Conservation (phyloP, 768 basidiomycete genomes). For the Trametes cubensis region DNA sequence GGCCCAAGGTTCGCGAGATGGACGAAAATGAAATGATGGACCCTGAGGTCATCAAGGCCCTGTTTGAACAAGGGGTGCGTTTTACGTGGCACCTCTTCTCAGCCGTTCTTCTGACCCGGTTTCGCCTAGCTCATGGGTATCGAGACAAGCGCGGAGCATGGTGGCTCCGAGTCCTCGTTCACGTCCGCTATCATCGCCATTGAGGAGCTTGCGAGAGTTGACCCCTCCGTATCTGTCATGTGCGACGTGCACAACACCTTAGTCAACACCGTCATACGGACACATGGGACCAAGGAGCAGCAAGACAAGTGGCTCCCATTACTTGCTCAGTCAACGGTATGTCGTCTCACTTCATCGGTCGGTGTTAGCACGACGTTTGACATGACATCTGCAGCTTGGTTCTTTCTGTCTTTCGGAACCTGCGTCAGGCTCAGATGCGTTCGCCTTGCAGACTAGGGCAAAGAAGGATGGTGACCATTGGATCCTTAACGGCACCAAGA, state of each 20-base stretch:
- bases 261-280: conserved; percentile 91
- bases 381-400: conserved; percentile 63
- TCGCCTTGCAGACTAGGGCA: conserved; percentile 92
- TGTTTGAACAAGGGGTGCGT: conserved; percentile 93
- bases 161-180: conserved; percentile 90
- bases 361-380: background rate
- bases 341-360: conserved; percentile 9
- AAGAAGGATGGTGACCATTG: conserved; percentile 84
- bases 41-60: conserved; percentile 76
- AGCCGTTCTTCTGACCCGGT: background rate
- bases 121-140: conserved; percentile 89
- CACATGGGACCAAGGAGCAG: conserved; percentile 82
- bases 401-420: conserved; percentile 96
- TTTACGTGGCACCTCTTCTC: conserved; percentile 1
- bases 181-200: conserved; percentile 95
- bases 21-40: conserved; percentile 98
- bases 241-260: conserved; percentile 99
- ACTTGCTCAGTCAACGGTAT: conserved; percentile 76
- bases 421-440: conserved; percentile 94
- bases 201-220: conserved; percentile 95
- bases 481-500: conserved; percentile 95
- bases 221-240: conserved; percentile 94
- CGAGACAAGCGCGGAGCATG: conserved; percentile 81
- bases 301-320: conserved; percentile 87
- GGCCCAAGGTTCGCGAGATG: conserved; percentile 93